Base-by-base conservation (phyloP, 208 protist species). In the Crithidia mellificae region DNA sequence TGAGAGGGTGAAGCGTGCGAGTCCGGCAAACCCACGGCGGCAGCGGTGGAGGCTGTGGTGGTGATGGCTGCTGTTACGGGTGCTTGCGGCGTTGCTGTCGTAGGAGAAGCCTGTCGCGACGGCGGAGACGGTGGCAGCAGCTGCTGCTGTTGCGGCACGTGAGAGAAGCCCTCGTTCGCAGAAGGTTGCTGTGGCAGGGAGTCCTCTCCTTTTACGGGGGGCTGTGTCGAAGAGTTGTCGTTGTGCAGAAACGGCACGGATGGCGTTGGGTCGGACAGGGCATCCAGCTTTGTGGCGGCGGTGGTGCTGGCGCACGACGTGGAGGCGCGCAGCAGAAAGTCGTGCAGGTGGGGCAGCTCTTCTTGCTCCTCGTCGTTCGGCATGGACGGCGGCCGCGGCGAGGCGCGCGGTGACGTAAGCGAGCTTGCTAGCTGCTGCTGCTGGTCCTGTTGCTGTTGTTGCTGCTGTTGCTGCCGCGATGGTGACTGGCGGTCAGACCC, bases 291-390 rank as follows among this genome's bases (percentile, higher is more conserved):
- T 3, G 22, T 22, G 8, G 46, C 17, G 22, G 46, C 22, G 46
- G 41, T 51, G 34, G 27, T 11, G 14, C 27, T 34, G 3, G 19
- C 11, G 32, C 20, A 63, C 4, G 56, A 39, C 6, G 41, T 39
- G 22, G 56, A 63, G 25, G 41, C 27, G 34, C 38, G 38, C 12
- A 63, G 41, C 6, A 63, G 41, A 17, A 63, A 63, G 56, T 63
- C 56, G 27, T 63, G 56, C 41, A 63, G 56, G 41, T 63, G 56
- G 27, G 43, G 56, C 24, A 49, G 41, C 17, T 63, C 56, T 27
- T 39, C 20, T 4, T 38, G 32, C 15, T 57, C 32, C 7, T 55
- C 50, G 4, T 20, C 27, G 38, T 61, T 1, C 32, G 4, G 15
- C 8, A 15, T 17, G 4, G 41, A 46, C 41, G 41, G 41, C 41